These are phyloP conservation scores for Podospora appendiculata DNA, from an alignment of 495 filamentous ascomycete genomes.

Conservation along the genomic window DNA sequence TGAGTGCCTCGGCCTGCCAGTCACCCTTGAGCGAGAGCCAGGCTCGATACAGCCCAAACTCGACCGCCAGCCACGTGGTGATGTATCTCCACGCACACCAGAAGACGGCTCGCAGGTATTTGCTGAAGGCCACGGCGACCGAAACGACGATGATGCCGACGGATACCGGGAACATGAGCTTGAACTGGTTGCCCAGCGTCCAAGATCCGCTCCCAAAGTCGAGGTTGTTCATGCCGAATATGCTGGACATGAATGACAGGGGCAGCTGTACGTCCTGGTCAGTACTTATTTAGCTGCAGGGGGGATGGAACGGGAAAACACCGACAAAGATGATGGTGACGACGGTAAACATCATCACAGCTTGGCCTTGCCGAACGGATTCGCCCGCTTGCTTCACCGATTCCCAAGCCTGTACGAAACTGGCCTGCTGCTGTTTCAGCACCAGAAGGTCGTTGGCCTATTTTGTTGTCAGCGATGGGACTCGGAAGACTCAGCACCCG, in stretches of 20 bases:
- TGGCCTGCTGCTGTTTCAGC: constrained; percentile 58
- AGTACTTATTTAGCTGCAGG: background rate
- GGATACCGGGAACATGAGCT: constrained; percentile 14
- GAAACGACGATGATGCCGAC: constrained; percentile 16
- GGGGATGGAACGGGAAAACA: background rate
- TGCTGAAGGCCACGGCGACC: constrained; percentile 14
- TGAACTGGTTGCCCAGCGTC: background rate
- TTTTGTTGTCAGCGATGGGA: too few relatives aligned
- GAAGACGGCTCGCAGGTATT: constrained; percentile 4
- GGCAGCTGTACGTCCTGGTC: background rate
- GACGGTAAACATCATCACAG: constrained; percentile 59
- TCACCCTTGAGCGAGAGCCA: constrained; percentile 5
- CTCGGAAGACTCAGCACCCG: too few relatives aligned
- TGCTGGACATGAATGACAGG: constrained; percentile 5
- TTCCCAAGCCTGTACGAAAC: constrained; percentile 50
- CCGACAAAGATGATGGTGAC: constrained; percentile 51
- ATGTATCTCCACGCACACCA: constrained; percentile 9
- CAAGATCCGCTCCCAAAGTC: background rate
- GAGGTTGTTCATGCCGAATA: constrained; percentile 6
- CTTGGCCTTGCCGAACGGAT: constrained; percentile 46
- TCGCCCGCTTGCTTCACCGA: constrained; percentile 50
- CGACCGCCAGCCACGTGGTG: constrained; percentile 3
- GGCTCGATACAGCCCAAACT: constrained; percentile 12
- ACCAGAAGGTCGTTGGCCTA: constrained; percentile 40
- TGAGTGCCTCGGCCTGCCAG: background rate